Evolutionary conservation across 1,139 yeast species (phyloP).

Genomic region (Hyphopichia khmerensis): DNA sequence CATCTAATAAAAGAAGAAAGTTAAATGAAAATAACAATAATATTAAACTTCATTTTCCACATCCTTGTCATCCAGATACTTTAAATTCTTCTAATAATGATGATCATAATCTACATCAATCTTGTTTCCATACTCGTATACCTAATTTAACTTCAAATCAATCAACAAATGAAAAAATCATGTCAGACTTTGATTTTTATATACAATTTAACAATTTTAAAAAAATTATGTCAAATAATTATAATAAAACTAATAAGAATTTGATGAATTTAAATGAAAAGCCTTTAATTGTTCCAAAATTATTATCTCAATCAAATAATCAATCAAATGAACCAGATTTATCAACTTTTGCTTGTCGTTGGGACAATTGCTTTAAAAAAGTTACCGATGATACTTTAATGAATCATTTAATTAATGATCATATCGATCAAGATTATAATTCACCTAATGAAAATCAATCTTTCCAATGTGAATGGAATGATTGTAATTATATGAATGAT

Average conservation of each 20-base stretch:
- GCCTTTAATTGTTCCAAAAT: not conserved
- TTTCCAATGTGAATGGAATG: slow-evolving; percentile 69
- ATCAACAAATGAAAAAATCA: slow-evolving; percentile 12
- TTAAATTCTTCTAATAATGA: not conserved
- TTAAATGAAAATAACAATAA: not conserved
- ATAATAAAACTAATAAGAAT: slow-evolving; percentile 1
- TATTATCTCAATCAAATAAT: not conserved
- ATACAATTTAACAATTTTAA: slow-evolving; percentile 42
- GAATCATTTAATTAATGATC: slow-evolving; percentile 58
- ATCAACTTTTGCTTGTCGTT: slow-evolving; percentile 40
- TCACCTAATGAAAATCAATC: slow-evolving; percentile 6
- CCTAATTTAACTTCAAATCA: slow-evolving; percentile 21
- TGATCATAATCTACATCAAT: slow-evolving; percentile 37
- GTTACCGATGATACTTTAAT: slow-evolving; percentile 47
- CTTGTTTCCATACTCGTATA: slow-evolving; percentile 46
- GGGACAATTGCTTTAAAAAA: slow-evolving; percentile 53
- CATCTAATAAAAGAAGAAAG: not conserved
- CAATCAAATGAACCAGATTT: not conserved
- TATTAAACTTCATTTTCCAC: slow-evolving; percentile 34
- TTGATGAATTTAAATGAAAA: not conserved
- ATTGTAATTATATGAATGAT: slow-evolving; percentile 57
- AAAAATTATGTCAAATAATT: slow-evolving; percentile 11
- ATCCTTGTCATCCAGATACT: slow-evolving; percentile 31
- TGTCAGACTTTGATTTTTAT: slow-evolving; percentile 43
- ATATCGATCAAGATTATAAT: slow-evolving; percentile 39